Evolutionary conservation across 78 protist species (phyloP).

Genomic region (Tieghemostelium lacteum): DNA sequence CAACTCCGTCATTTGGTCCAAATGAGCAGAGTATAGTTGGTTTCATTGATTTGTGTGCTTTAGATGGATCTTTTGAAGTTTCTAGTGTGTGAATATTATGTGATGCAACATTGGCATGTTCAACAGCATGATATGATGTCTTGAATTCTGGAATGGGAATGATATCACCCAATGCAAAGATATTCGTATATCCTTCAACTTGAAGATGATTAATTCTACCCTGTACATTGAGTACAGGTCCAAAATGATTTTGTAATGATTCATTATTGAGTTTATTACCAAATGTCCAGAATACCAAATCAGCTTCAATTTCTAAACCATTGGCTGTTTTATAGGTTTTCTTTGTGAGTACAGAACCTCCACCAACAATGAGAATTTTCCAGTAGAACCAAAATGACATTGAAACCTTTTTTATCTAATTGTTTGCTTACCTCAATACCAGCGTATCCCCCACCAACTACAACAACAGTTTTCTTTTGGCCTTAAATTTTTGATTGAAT

Average conservation of each 20-base stretch:
- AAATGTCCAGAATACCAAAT: slow-evolving; percentile 6
- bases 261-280: slow-evolving; percentile 26
- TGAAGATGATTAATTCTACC: slow-evolving; percentile 1
- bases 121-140: not conserved
- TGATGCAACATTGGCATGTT: too few species aligned
- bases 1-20: too few species aligned
- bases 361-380: too few species aligned
- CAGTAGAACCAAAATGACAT: too few species aligned
- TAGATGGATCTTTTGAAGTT: too few species aligned
- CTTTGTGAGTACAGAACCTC: too few species aligned
- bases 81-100: too few species aligned
- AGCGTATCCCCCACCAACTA: not conserved
- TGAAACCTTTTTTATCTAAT: not conserved
- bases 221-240: not conserved
- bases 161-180: slow-evolving; percentile 76
- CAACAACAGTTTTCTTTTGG: not conserved
- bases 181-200: slow-evolving; percentile 15
- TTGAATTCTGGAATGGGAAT: not conserved
- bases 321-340: not conserved
- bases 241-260: slow-evolving; percentile 11
- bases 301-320: not conserved
- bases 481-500: too few species aligned
- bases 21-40: too few species aligned
- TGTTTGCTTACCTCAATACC: not conserved
- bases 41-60: too few species aligned